phyloP scores from a whole-genome alignment of 305 asterid genomes.

The Ruellia speciosa region DNA sequence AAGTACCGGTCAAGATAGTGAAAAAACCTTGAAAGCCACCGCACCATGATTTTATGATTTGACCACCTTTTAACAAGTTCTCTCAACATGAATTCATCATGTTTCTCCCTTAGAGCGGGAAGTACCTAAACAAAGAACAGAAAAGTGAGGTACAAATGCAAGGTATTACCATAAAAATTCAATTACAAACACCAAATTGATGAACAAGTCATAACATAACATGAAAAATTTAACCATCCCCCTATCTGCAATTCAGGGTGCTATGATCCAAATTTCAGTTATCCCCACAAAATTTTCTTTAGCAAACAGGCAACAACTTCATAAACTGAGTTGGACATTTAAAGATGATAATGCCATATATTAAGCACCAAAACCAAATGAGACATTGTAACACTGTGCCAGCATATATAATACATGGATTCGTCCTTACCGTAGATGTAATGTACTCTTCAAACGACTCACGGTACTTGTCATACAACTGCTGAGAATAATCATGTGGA shows the following conservation, averaged over 20 bases:
- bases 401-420: not conserved
- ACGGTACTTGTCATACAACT: conserved; percentile 60
- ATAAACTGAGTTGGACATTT: conserved; percentile 12
- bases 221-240: conserved; percentile 7
- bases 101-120: conserved; percentile 72
- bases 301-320: conserved; percentile 11
- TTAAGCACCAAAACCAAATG: not conserved
- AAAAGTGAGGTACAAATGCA: conserved; percentile 8
- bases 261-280: conserved; percentile 1
- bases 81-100: conserved; percentile 72
- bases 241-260: conserved; percentile 9
- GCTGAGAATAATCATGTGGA: conserved; percentile 83
- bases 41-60: conserved; percentile 78
- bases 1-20: conserved; percentile 75
- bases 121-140: conserved; percentile 43
- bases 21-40: conserved; percentile 79
- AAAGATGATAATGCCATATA: not conserved
- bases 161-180: conserved; percentile 5
- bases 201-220: conserved; percentile 9
- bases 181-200: conserved; percentile 10
- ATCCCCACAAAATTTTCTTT: conserved; percentile 17
- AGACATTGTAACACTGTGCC: not conserved
- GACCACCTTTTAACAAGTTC: conserved; percentile 74
- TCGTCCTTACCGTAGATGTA: conserved; percentile 38
- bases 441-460: conserved; percentile 69